Base-by-base conservation (phyloP, 1,284 basidiomycete genomes). In the Ustilago lituana region DNA sequence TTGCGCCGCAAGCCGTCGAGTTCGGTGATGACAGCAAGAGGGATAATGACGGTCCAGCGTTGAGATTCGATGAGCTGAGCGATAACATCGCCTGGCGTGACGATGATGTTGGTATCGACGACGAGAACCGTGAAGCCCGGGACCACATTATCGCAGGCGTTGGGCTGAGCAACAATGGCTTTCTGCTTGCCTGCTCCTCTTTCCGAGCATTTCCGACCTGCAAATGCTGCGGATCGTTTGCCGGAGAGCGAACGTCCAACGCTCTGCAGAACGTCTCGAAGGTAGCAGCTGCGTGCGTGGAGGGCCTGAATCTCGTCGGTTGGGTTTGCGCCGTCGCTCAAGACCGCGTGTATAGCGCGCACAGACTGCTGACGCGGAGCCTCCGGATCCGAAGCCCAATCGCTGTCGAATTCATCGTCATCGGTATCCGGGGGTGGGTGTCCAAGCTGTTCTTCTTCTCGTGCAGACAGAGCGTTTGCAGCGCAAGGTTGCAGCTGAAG, bases 101-200 rank as follows among this genome's bases (percentile, higher is more conserved):
- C 86, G 62, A 90, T 85, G 59, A 97, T 90, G 84, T 98, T 98
- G 45, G 94, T 98, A 83, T 98, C 94, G 74, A 97, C 86, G 6
- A 98, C 89, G 49, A 98, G 88, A 35, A 91, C 86, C 2, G 93
- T 93, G 82, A 94, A 96, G 1, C 94, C 94, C 0, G 92, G 87
- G 6, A 91, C 84, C 56, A 92, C 86, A 35, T 85, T 22, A 12
- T 45, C 57, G 26, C 33, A 41, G 2, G 40, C 41, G 35, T 40
- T 43, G 15, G 54, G 43, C 27, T 50, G 54, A 15, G 35, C 26
- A 6, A 35, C 20, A 17, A 63, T 60, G 7, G 64, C 54, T 31
- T 72, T 75, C 4, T 33, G 32, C 40, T 86, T 85, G 31, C 20
- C 20, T 12, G 20, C 17, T 12, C 11, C 27, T 14, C 33, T 24